Base-by-base conservation (phyloP, 2,329 filamentous ascomycete species). In the Huntiella savannae region DNA sequence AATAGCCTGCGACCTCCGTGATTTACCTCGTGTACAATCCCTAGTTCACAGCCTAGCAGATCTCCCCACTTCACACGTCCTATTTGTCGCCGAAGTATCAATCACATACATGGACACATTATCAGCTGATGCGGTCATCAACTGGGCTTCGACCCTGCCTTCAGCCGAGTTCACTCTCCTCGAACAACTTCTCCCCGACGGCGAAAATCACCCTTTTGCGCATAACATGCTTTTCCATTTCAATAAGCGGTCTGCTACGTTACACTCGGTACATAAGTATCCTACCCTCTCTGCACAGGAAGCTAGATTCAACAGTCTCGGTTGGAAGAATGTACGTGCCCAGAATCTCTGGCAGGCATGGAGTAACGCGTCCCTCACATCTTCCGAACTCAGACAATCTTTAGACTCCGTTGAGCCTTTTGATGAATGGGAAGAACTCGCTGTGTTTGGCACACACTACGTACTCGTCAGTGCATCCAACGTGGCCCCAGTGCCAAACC, bases 381-480 rank as follows among this genome's bases (percentile, higher is more conserved):
- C 66, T 4, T 56, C 68, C 1, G 60, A 67, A 1, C 70, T 83
- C 51, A 71, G 83, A 52, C 63, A 58, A 33, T 63, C 62, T 8
- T 62, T 95, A 11, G 79, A 94, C 54, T 57, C 63, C 1, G 61
- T 86, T 12, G 88, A 95, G 56, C 76, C 80, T 1, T 95, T 96
- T 57, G 88, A 96, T 59, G 87, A 95, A 61, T 94, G 85, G 85
- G 88, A 96, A 60, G 88, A 95, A 55, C 86, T 95, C 57, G 77
- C 81, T 2, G 65, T 94, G 1, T 94, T 92, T 59, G 76, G 74
- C 2, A 77, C 77, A 33, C 87, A 95, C 60, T 93, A 94, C 60
- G 82, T 87, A 54, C 62, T 95, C 38, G 67, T 93, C 6, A 67
- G 75, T 43, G 83, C 84, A 2, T 50, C 48, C 3, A 47, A 47